Percentiles rank a stretch among this genome's conserved stretches.
phyloP scores from a whole-genome alignment of 441 rosid genomes.

The Omphalea diandra region DNA sequence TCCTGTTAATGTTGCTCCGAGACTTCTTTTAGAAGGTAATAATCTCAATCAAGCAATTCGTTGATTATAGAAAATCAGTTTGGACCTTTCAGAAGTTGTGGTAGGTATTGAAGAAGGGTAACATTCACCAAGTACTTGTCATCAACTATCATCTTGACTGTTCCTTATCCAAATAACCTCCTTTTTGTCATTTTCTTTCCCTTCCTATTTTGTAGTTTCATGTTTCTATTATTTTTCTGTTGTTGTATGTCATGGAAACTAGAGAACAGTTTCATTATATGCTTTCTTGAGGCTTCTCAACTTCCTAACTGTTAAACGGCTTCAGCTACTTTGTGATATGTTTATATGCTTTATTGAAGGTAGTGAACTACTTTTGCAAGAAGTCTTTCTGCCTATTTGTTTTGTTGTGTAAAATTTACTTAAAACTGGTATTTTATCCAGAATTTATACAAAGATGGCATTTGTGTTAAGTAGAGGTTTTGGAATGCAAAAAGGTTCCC shows the following conservation, averaged over 20 bases:
- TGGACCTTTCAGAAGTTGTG: background rate
- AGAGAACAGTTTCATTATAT: background rate
- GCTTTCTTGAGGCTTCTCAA: background rate
- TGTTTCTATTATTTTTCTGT: no score
- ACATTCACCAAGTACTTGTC: no score
- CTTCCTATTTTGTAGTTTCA: no score
- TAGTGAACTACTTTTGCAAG: background rate
- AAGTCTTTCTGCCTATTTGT: constrained; percentile 12
- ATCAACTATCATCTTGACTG: no score
- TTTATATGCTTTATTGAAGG: background rate
- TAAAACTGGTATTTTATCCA: constrained; percentile 33
- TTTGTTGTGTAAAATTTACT: constrained; percentile 19
- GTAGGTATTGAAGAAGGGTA: background rate
- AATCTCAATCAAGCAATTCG: constrained; percentile 17
- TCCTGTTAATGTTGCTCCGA: constrained; percentile 72
- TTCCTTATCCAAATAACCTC: no score
- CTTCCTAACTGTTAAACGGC: background rate
- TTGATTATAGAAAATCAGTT: constrained; percentile 3
- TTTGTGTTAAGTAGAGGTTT: constrained; percentile 77
- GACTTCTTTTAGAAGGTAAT: constrained; percentile 77
- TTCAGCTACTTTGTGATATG: background rate
- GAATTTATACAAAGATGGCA: constrained; percentile 70
- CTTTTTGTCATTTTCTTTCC: no score
- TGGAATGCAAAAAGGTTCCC: constrained; percentile 71
- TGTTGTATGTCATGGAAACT: background rate